Evolutionary conservation across 225 moss, liverwort and hornwort genomes (phyloP), one percentile per base, ranked within the genome.

Genomic region (Physcomitrium patens): DNA sequence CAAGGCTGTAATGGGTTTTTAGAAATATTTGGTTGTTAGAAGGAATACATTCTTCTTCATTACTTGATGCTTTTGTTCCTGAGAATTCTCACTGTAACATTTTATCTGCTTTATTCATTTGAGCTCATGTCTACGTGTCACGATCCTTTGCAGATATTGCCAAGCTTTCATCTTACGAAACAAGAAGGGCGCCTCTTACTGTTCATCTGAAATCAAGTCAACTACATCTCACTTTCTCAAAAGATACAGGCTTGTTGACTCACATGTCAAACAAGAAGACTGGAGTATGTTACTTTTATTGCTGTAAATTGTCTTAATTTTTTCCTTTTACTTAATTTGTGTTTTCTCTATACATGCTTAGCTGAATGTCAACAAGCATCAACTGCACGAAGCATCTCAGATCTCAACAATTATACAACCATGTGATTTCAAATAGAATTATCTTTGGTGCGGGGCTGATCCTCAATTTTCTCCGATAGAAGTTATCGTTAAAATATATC

Each of bases 191-290:
- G 60, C 13, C 62, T 66, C 84, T 72, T 23, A 67, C 69, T 70
- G 69, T 89, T 63, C 72, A 80, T 48, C 67, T 91, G 63, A 78
- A 76, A 53, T 81, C 87, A 24, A 86, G 63, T 26, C 71, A 76
- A 24, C 52, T 80, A 37, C 77, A 66, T 10, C 75, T 92, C 67
- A 76, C 77, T 47, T 86, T 92, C 69, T 89, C 92, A 24, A 82
- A 63, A 52, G 78, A 79, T 22, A 79, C 87, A 46, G 89, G 92
- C 60, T 62, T 71, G 44, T 12, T 81, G 53, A 65, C 76, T 37
- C 52, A 72, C 28, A 76, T 81, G 53, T 68, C 67, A 65, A 72
- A 81, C 67, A 66, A 60, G 53, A 73, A 62, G 19, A 66, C 71
- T 45, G 67, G 76, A 52, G 81, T 76, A 68, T 44, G 81, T 37